Evolutionary conservation across 2,329 filamentous ascomycete genomes (phyloP), one percentile per base, ranked within the genome.

Genomic region (Penicillium brevicompactum): DNA sequence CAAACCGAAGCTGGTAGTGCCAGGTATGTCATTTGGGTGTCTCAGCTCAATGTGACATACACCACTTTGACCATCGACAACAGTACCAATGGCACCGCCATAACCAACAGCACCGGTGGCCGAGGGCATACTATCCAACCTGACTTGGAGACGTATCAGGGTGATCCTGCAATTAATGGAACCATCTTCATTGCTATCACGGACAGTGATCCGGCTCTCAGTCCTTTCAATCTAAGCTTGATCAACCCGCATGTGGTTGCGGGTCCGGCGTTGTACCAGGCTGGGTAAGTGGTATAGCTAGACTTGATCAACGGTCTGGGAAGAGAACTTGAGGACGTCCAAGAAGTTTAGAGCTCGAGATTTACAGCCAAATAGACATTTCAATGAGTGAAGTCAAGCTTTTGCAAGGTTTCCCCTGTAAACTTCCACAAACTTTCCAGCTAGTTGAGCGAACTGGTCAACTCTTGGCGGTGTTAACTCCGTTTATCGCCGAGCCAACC

Each of bases 121-220:
- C 52, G 52, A 24, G 89, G 87, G 0, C 87, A 79, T 68, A 91
- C 90, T 0, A 84, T 87, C 58, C 90, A 95, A 78, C 91, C 90
- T 0, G 83, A 88, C 61, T 78, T 82, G 6, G 82, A 84, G 37
- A 88, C 89, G 0, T 94, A 82, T 67, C 78, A 82, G 55, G 84
- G 85, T 1, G 87, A 92, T 52, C 87, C 87, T 0, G 83, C 84
- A 1, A 79, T 89, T 48, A 94, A 94, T 62, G 88, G 84, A 0
- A 94, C 91, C 4, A 88, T 92, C 74, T 94, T 93, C 68, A 76
- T 95, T 45, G 88, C 86, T 0, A 68, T 96, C 10, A 93, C 90
- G 0, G 90, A 93, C 64, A 69, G 72, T 0, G 82, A 92, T 60
- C 62, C 87, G 0, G 85, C 79, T 57, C 80, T 92, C 2, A 92